Base-by-base conservation (phyloP, 2,329 filamentous ascomycete genomes). In the Alternaria tenuissima region DNA sequence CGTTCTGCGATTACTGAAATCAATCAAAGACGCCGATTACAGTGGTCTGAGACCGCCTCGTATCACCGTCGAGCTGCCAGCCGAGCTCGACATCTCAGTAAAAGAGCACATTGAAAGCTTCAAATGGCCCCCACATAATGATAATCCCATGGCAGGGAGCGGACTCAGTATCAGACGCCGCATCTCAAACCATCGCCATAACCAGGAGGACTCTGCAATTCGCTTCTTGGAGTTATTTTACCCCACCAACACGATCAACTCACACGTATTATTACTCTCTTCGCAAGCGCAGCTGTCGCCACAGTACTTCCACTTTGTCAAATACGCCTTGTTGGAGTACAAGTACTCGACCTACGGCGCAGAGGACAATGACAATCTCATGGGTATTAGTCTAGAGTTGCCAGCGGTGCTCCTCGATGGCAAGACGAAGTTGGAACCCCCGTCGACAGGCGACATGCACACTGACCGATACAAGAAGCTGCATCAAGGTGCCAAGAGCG, bases 201-300 rank as follows among this genome's bases (percentile, higher is more conserved):
- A 83, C 6, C 84, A 91, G 43, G 88, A 91, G 64, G 89, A 94
- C 67, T 89, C 90, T 57, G 89, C 92, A 0, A 82, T 90, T 16
- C 88, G 90, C 24, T 91, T 94, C 59, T 81, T 97, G 5, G 94
- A 98, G 80, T 91, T 92, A 0, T 97, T 96, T 76, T 98, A 93
- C 84, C 94, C 95, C 2, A 80, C 82, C 3, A 83, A 88, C 59
- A 83, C 88, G 5, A 75, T 78, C 2, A 79, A 87, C 53, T 89
- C 89, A 9, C 93, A 97, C 75, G 87, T 97, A 3, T 84, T 99
- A n/a, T 80, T 97, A 2, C 85, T 99, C 6, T 94, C 93, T 5
- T 88, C 94, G 1, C 89, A 96, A 67, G 86, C 86, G 1, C 91
- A 98, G 75, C 79, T 98, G 0, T 91, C 92, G 0, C 88, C 89